Conservation (phyloP, 2,329 filamentous ascomycete genomes). For the Stromatinia cepivora region DNA sequence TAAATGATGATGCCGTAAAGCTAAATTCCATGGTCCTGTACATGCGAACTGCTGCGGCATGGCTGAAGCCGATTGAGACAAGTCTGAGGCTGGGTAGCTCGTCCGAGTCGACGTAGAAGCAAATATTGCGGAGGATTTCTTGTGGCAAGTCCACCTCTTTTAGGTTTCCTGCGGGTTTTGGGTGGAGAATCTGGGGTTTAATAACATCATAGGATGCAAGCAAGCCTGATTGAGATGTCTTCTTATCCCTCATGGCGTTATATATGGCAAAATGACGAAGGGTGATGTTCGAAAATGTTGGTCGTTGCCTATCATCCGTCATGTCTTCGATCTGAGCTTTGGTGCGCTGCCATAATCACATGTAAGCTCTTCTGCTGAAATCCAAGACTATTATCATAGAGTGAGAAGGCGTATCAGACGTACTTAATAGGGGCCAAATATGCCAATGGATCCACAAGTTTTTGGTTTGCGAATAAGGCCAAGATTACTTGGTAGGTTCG, state of each 20-base stretch:
- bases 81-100: not conserved
- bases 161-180: not conserved
- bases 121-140: not conserved
- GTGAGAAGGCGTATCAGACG: not conserved
- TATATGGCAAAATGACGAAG: not conserved
- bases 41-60: not conserved
- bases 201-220: not conserved
- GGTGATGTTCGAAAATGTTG: not conserved
- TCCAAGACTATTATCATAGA: not conserved
- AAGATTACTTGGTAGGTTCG: not conserved
- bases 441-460: not conserved
- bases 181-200: not conserved
- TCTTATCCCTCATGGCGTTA: not conserved
- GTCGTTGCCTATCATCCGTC: not conserved
- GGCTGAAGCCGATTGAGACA: not conserved
- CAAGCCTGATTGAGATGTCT: not conserved
- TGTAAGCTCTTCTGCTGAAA: not conserved
- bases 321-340: not conserved
- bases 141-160: not conserved
- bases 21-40: not conserved
- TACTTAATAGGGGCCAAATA: not conserved
- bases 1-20: not conserved
- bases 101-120: not conserved
- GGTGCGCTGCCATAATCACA: not conserved
- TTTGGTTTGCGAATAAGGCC: not conserved